Evolutionary conservation across 495 filamentous ascomycete species (phyloP).

Genomic region (Neurospora discreta): DNA sequence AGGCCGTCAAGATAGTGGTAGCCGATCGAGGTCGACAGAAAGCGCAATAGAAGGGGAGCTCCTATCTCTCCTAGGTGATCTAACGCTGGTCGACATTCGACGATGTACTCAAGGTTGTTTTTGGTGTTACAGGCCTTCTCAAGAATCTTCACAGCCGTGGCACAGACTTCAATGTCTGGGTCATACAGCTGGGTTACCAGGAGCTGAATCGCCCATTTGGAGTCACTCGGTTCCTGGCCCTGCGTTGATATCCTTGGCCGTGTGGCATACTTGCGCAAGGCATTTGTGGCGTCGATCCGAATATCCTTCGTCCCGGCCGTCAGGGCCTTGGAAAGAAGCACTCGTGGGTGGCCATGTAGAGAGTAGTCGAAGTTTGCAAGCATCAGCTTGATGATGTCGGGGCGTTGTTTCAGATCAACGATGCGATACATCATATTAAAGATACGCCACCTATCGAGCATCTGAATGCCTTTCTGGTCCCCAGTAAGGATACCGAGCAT

Average conservation of each 20-base stretch:
- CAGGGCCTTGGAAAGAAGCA: constrained; percentile 85
- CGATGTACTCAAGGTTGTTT: constrained; percentile 83
- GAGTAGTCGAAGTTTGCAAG: constrained; percentile 87
- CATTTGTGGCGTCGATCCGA: constrained; percentile 72
- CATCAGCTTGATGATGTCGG: constrained; percentile 79
- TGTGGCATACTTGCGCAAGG: constrained; percentile 72
- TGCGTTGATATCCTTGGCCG: constrained; percentile 26
- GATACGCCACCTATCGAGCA: constrained; percentile 94
- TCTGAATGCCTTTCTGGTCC: constrained; percentile 68
- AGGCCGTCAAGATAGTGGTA: constrained; percentile 96
- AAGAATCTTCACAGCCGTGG: constrained; percentile 88
- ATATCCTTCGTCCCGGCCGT: constrained; percentile 87
- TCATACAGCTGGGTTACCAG: constrained; percentile 97
- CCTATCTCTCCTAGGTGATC: constrained; percentile 97
- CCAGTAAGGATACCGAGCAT: constrained; percentile 79
- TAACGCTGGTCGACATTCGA: constrained; percentile 88
- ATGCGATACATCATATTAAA: constrained; percentile 99
- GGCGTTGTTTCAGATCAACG: constrained; percentile 76
- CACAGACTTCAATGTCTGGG: constrained; percentile 91
- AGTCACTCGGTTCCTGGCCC: constrained; percentile 33
- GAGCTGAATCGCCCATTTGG: constrained; percentile 91
- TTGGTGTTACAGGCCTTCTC: constrained; percentile 94
- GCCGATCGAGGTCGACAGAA: constrained; percentile 87
- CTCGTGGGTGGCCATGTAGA: constrained; percentile 72
- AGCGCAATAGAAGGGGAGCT: constrained; percentile 82